Evolutionary conservation across 495 filamentous ascomycete species (phyloP).

Genomic region (Talaromyces adpressus): DNA sequence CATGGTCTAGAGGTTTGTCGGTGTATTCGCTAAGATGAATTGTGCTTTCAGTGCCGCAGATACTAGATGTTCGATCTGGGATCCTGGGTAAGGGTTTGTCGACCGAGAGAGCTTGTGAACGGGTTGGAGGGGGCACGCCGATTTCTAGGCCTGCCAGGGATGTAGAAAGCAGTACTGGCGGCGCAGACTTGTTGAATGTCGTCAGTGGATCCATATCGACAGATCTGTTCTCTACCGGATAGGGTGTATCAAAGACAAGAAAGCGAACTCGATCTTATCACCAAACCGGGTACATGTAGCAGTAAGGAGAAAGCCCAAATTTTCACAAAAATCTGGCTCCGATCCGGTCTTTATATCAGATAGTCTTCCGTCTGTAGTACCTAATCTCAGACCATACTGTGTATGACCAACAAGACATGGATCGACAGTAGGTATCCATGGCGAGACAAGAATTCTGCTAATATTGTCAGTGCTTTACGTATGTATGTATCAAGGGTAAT

Average conservation of each 20-base stretch:
- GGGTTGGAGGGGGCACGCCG: slow-evolving; percentile 25
- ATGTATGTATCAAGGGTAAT: not conserved
- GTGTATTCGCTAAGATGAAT: not conserved
- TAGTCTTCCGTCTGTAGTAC: not conserved
- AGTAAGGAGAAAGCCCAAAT: not conserved
- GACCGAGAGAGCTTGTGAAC: slow-evolving; percentile 31
- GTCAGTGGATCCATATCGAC: not conserved
- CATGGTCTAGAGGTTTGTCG: not conserved
- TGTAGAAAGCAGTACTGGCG: not conserved
- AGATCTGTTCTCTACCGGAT: not conserved
- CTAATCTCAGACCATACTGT: not conserved
- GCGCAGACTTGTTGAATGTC: not conserved
- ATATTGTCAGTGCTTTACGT: too few species aligned
- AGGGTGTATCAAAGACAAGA: not conserved
- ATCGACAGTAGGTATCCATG: not conserved
- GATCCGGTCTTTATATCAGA: slow-evolving; percentile 2
- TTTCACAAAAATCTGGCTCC: not conserved
- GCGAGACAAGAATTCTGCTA: not conserved
- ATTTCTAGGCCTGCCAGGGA: slow-evolving; percentile 39
- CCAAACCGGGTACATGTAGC: not conserved
- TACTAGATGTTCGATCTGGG: slow-evolving; percentile 22
- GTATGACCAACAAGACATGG: not conserved
- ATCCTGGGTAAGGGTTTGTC: slow-evolving; percentile 20
- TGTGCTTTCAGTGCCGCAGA: slow-evolving; percentile 30
- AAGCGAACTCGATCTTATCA: not conserved